A percentile compares a stretch with the other conserved stretches of the same genome.
These are phyloP conservation scores for Didymosphaeria variabile DNA, from an alignment of 2,329 filamentous ascomycete species.

Conservation along the genomic window DNA sequence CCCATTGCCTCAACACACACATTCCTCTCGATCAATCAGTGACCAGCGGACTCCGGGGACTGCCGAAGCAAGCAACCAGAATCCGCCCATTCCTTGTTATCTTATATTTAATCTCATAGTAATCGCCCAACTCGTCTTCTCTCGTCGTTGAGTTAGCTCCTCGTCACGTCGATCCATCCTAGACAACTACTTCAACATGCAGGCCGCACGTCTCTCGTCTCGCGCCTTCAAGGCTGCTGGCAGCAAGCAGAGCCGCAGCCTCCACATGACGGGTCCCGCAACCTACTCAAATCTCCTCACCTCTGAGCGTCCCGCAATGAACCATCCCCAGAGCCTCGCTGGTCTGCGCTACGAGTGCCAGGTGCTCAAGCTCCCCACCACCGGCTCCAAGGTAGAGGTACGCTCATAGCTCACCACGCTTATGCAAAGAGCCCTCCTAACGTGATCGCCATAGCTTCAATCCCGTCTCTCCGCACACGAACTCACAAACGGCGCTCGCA, in stretches of 20 bases:
- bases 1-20: background rate
- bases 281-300: constrained; percentile 62
- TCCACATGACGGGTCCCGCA: constrained; percentile 69
- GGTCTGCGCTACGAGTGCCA: constrained; percentile 63
- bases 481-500: constrained; percentile 58
- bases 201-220: constrained; percentile 53
- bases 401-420: constrained; percentile 14
- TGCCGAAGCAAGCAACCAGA: constrained; percentile 9
- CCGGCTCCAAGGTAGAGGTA: constrained; percentile 62
- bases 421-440: constrained; percentile 11
- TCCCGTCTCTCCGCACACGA: constrained; percentile 64
- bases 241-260: constrained; percentile 55
- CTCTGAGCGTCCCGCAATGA: constrained; percentile 61
- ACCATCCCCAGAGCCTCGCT: constrained; percentile 60
- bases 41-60: constrained; percentile 13
- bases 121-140: constrained; percentile 14
- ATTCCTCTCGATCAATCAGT: constrained; percentile 12
- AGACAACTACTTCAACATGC: constrained; percentile 42
- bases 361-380: constrained; percentile 57
- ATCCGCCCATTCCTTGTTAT: constrained; percentile 15
- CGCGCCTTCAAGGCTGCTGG: constrained; percentile 53
- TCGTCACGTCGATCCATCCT: constrained; percentile 3
- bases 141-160: constrained; percentile 13
- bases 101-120: constrained; percentile 17
- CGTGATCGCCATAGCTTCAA: constrained; percentile 52